phyloP scores from a whole-genome alignment of 257 asterid genomes.

The Catharanthus roseus region DNA sequence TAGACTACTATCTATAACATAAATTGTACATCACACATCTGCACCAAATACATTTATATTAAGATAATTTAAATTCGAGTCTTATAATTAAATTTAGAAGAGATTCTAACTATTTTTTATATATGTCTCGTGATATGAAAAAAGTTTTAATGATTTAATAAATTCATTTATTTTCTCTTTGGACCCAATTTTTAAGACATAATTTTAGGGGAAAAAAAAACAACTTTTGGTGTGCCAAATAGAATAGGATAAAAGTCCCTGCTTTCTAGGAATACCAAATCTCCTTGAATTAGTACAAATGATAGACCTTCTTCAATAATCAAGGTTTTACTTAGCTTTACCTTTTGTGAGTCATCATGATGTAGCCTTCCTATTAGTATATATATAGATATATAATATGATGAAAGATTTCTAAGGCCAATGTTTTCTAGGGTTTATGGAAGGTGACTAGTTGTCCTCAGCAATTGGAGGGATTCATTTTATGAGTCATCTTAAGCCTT shows the following conservation, averaged over 20 bases:
- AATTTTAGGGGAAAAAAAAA: no score
- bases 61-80: no score
- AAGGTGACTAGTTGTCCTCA: slow-evolving; percentile 5
- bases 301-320: not conserved
- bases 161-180: no score
- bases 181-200: no score
- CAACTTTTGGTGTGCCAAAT: not conserved
- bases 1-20: no score
- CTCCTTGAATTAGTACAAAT: not conserved
- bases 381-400: no score
- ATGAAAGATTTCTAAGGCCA: not conserved
- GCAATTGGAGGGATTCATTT: not conserved
- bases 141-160: no score
- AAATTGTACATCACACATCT: no score
- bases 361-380: not conserved
- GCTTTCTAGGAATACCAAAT: not conserved
- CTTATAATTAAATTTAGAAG: not conserved
- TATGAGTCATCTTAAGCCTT: slow-evolving; percentile 3
- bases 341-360: not conserved
- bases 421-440: not conserved
- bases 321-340: not conserved
- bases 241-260: not conserved
- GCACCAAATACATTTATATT: no score
- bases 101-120: no score
- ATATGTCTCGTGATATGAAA: no score